Evolutionary conservation across 116 monocot genomes (phyloP), one percentile per base, ranked within the genome.

Genomic region (Dioscorea cayenensis): DNA sequence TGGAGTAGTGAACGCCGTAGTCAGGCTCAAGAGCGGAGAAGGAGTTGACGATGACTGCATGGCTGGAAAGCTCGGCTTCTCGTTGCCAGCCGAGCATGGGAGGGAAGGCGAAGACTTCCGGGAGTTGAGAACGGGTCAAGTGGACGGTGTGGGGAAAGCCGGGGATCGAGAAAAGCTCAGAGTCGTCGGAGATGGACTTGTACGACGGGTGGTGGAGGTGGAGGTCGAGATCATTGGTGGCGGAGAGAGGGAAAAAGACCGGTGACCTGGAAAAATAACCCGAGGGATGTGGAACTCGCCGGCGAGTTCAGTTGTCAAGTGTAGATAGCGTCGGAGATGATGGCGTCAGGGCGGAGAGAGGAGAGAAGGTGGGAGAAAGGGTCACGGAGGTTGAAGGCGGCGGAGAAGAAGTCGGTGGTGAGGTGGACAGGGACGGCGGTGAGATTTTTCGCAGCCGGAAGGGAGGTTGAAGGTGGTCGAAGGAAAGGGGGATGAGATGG

Each of bases 21-120:
- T 59, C 73, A 3, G 73, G 37, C 32, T 82, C 82, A 14, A 86
- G 36, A 66, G 70, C 82, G 63, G 58, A 60, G 73, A 86, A 82
- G 73, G 73, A 82, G 76, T 86, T 86, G 11, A 79, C 63, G 27
- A 86, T 36, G 19, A 37, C 71, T 2, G 82, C 85, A 38, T 63
- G 73, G 82, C 78, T 62, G 6, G 11, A 14, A 2, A 13, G 12
- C 20, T 69, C 69, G 60, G 69, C 68, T 11, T 72, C 81, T 0
- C 18, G 12, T 4, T 29, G 19, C 62, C 20, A 13, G 60, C 23
- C 23, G 32, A 73, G 3, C 6, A 35, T 4, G 21, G 2, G 25
- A 25, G 49, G 37, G 23, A 3, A 0, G 22, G 11, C 7, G 51
- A 11, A 2, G 10, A 32, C 3, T n/a, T 37, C 25, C 25, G 4